Evolutionary conservation across 73 alveolate species (phyloP).

Genomic region (Uronychia binucleata): DNA sequence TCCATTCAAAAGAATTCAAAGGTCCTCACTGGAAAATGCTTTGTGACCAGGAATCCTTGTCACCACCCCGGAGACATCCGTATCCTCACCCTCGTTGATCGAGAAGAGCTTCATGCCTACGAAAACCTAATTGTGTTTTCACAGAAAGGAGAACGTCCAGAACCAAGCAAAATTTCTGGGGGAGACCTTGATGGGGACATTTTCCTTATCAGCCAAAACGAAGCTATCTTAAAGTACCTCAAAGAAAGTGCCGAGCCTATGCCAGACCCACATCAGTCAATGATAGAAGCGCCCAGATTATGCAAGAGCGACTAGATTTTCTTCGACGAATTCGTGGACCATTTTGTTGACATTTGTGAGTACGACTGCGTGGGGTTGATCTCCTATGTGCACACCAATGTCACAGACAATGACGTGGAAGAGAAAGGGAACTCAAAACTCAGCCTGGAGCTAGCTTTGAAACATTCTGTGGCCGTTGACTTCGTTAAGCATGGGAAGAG

Average conservation of each 20-base stretch:
- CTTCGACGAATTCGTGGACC: not conserved
- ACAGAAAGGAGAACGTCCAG: slow-evolving; percentile 86
- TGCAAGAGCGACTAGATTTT: too few relatives aligned
- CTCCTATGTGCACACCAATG: not conserved
- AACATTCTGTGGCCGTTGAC: slow-evolving; percentile 88
- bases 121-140: slow-evolving; percentile 90
- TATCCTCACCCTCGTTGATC: slow-evolving; percentile 82
- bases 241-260: slow-evolving; percentile 40
- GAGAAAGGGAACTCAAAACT: slow-evolving; percentile 30
- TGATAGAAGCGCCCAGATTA: not conserved
- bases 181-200: slow-evolving; percentile 91
- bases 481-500: slow-evolving; percentile 81
- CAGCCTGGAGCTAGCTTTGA: slow-evolving; percentile 73
- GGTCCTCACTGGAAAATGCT: slow-evolving; percentile 85
- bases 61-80: slow-evolving; percentile 98
- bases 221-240: slow-evolving; percentile 71
- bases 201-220: slow-evolving; percentile 50
- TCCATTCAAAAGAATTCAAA: slow-evolving; percentile 45
- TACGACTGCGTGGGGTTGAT: not conserved
- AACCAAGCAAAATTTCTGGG: slow-evolving; percentile 84
- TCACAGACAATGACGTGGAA: not conserved
- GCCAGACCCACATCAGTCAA: slow-evolving; percentile 48
- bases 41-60: slow-evolving; percentile 95
- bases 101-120: slow-evolving; percentile 53
- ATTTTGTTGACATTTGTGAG: not conserved